Evolutionary conservation across 1,284 basidiomycete species (phyloP), one percentile per base, ranked within the genome.

Genomic region (Chiua sp.): DNA sequence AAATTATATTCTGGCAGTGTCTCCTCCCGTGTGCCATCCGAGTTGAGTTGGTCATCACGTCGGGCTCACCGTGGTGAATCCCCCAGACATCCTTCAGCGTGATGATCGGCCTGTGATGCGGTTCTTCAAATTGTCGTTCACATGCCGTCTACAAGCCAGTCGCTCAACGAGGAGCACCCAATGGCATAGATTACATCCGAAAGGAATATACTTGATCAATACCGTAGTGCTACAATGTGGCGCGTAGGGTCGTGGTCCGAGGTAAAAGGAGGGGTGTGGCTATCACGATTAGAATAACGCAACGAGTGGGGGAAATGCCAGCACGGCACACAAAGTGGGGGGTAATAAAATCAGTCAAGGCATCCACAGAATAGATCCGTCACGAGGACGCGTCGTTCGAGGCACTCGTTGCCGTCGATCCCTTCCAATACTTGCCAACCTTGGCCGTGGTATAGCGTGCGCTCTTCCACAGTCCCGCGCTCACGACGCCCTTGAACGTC

Each of bases 401-500:
- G 3, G 16, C n/a, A 10, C 35, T 37, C 54, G 46, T 46, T 51
- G 44, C 42, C 53, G n/a, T 55, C 39, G 69, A 51, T 37, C 87
- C 83, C 59, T 78, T 79, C 83, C 91, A 90, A 90, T 93, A 96
- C 77, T 97, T 98, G 52, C 84, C 78, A 28, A 96, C 78, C 78
- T 98, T 96, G 58, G 88, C 84, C 48, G 82, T 67, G 49, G 84
- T 81, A 74, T 98, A 98, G 50, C 85, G 84, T 13, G 90, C 63
- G 69, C 91, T 93, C 81, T 96, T 96, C 50, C 82, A 78, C 10
- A 91, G 69, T 0, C 95, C 95, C 7, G 93, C 93, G 57, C 91
- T 95, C 22, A 92, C 82, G 55, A 98, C 72, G 11, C 96, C 96
- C 77, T 98, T 98, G 65, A 93, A 67, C 10, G 90, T 85, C 78